Evolutionary conservation across 2,329 filamentous ascomycete genomes (phyloP), one percentile per base, ranked within the genome.

Genomic region (Sclerotinia glacialis): DNA sequence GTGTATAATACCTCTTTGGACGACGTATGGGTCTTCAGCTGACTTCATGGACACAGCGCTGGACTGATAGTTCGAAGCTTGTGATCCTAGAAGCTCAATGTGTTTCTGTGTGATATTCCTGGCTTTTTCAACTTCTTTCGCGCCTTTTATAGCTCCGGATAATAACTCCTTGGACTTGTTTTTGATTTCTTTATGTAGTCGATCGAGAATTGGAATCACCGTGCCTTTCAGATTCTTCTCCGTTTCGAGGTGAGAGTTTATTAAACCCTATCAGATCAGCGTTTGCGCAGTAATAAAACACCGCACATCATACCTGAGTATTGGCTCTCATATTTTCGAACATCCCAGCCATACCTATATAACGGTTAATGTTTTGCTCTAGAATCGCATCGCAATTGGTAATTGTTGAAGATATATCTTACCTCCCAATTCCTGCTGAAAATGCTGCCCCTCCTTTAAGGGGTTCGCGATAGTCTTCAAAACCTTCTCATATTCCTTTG

Each of bases 131-230:
- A 99, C 93, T 61, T 92, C 87, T 81, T 98, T 99, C 71, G 91
- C 87, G 21, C 89, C 86, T 82, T 96, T 97, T 69, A 88, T 85
- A 28, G 91, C 92, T 11, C 94, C 93, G 69, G 87, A 84, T 53
- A 86, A 84, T 60, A 99, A 85, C 79, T 97, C 93, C 82, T 98
- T 98, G 70, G 86, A 84, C 82, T 98, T 98, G 81, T 90, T 88
- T 85, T 98, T 99, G 83, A 99, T 95, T 78, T 98, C 95, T 77
- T 92, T 89, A 81, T 98, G 93, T 59, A 99, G 83, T 63, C 93
- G 90, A 74, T 96, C 92, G 76, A 99, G 89, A 70, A 94, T 89
- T 47, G 94, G 95, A 26, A 97, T 83, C 40, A 98, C 90, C 18
- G 89, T 88, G 68, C 88, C 89, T 79, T 94, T 96, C 72, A 99